These are phyloP conservation scores for Samsoniella hepiali DNA, from an alignment of 2,329 filamentous ascomycete genomes.

Conservation along the genomic window DNA sequence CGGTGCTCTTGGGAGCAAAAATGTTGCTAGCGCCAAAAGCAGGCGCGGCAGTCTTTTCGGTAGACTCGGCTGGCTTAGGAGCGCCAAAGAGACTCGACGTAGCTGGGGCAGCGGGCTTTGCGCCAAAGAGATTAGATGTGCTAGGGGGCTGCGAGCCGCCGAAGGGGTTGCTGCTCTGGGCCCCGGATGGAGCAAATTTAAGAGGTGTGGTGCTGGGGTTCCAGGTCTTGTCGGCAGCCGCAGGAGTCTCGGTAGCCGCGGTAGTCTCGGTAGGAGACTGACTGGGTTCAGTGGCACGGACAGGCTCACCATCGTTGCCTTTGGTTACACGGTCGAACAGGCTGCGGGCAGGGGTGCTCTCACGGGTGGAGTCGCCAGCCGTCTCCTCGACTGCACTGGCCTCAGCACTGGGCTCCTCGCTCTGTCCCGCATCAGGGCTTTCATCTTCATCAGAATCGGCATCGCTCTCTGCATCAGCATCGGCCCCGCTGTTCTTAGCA, in stretches of 20 bases:
- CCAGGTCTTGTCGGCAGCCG: conserved; percentile 39
- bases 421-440: conserved; percentile 41
- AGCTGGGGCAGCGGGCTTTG: background rate
- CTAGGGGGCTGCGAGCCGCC: conserved; percentile 22
- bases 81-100: conserved; percentile 1
- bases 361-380: conserved; percentile 33
- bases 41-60: conserved; percentile 21
- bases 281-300: conserved; percentile 36
- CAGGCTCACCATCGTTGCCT: conserved; percentile 47
- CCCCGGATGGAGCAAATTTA: conserved; percentile 46
- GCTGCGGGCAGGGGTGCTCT: conserved; percentile 46
- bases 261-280: conserved; percentile 22
- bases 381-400: conserved; percentile 43
- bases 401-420: conserved; percentile 42
- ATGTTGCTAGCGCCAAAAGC: conserved; percentile 30
- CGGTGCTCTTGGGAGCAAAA: conserved; percentile 37
- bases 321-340: conserved; percentile 55
- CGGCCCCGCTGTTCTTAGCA: conserved; percentile 50
- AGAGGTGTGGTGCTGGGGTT: conserved; percentile 50
- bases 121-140: conserved; percentile 22
- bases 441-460: conserved; percentile 43
- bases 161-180: conserved; percentile 33
- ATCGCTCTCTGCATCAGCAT: conserved; percentile 46
- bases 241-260: conserved; percentile 26
- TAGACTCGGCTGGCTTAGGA: background rate